These are phyloP conservation scores for Populus davidiana DNA, from an alignment of 345 rosid species.

Conservation along the genomic window DNA sequence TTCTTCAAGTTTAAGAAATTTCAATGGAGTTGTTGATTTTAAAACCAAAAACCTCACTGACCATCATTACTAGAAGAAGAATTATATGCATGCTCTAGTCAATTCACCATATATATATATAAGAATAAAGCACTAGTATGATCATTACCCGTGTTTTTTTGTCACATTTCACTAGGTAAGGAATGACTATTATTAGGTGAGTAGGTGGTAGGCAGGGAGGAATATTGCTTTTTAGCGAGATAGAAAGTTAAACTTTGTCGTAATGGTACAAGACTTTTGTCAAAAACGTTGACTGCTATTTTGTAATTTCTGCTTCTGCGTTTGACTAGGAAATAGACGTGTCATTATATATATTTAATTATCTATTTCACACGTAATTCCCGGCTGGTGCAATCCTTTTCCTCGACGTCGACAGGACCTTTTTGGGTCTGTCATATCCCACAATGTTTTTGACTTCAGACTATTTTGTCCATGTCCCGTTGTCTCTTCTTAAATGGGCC, in stretches of 20 bases:
- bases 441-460: no score
- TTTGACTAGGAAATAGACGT: no score
- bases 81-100: neutral
- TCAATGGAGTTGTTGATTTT: no score
- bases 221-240: neutral
- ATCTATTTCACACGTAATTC: neutral
- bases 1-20: no score
- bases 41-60: no score
- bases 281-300: no score
- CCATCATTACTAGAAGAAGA: no score
- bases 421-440: neutral
- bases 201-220: neutral
- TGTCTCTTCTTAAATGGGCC: no score
- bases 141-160: neutral
- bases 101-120: no score
- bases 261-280: no score
- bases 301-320: no score
- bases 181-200: neutral
- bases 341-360: rapidly evolving
- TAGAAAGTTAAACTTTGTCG: neutral
- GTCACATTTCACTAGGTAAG: neutral
- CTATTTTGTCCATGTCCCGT: no score
- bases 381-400: neutral
- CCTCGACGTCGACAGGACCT: neutral
- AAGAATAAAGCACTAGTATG: neutral